phyloP scores from a whole-genome alignment of 2,329 filamentous ascomycete species.

The Phyllosticta ampelicida region DNA sequence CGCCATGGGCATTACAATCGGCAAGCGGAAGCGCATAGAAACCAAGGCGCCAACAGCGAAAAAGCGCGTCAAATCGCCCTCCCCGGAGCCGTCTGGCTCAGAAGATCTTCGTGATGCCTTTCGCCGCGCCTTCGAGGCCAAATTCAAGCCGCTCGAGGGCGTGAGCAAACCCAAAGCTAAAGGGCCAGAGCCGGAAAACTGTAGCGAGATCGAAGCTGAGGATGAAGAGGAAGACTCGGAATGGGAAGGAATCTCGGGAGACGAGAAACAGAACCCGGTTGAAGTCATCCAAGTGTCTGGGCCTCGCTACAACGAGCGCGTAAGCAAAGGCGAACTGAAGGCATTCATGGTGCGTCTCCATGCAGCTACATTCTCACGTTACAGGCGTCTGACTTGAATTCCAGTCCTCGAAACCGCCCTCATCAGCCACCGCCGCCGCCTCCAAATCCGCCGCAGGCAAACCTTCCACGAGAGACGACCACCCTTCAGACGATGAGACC shows the following conservation, averaged over 20 bases:
- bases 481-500: slow-evolving; percentile 46
- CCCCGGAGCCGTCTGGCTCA: slow-evolving; percentile 22
- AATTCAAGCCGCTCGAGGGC: slow-evolving; percentile 62
- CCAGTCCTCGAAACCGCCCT: slow-evolving; percentile 41
- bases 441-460: slow-evolving; percentile 15
- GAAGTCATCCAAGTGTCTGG: slow-evolving; percentile 36
- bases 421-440: slow-evolving; percentile 17
- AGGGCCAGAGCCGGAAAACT: background rate
- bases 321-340: slow-evolving; percentile 54
- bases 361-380: background rate
- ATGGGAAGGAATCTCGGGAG: slow-evolving; percentile 54
- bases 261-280: slow-evolving; percentile 30
- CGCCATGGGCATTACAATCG: slow-evolving; percentile 31
- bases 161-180: slow-evolving; percentile 17
- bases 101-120: slow-evolving; percentile 64
- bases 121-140: slow-evolving; percentile 74
- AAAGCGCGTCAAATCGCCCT: slow-evolving; percentile 14
- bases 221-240: slow-evolving; percentile 25
- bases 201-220: slow-evolving; percentile 19
- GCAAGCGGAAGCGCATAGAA: slow-evolving; percentile 35
- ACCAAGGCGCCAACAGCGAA: slow-evolving; percentile 11
- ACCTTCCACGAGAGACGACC: slow-evolving; percentile 33
- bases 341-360: slow-evolving; percentile 57
- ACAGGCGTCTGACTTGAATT: slow-evolving; percentile 18
- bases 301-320: slow-evolving; percentile 19